Evolutionary conservation across 2,329 filamentous ascomycete species (phyloP).

Genomic region (Sporothrix mexicana): DNA sequence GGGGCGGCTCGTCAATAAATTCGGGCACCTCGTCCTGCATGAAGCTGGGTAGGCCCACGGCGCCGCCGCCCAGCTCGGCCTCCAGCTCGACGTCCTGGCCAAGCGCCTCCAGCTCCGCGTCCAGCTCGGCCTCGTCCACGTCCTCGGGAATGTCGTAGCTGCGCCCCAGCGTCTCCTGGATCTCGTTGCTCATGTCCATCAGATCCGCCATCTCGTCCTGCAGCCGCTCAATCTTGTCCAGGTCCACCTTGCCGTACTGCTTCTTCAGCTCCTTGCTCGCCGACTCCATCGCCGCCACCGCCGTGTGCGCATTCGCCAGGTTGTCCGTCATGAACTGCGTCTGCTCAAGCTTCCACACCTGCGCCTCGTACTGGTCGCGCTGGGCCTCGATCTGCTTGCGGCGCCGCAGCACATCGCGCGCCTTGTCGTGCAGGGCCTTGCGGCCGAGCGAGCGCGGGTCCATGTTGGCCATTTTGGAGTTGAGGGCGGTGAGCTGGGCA

Average conservation of each 20-base stretch:
- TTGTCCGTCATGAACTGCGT: constrained; percentile 99
- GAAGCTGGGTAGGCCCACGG: constrained; percentile 76
- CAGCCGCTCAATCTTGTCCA: constrained; percentile 96
- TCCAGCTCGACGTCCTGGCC: constrained; percentile 94
- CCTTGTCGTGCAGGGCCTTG: constrained; percentile 89
- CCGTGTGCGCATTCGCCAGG: constrained; percentile 97
- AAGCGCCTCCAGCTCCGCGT: constrained; percentile 93
- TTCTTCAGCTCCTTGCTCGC: constrained; percentile 91
- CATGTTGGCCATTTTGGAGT: constrained; percentile 87
- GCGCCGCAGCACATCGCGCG: constrained; percentile 89
- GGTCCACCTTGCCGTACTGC: constrained; percentile 96
- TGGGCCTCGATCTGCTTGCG: constrained; percentile 94
- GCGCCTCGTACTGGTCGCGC: constrained; percentile 89
- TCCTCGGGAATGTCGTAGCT: constrained; percentile 96
- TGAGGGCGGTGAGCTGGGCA: constrained; percentile 86
- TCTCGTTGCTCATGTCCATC: constrained; percentile 97
- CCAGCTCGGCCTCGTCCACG: constrained; percentile 93
- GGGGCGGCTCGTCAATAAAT: constrained; percentile 90
- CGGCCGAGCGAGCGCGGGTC: constrained; percentile 88
- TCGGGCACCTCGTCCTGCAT: constrained; percentile 88
- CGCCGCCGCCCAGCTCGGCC: constrained; percentile 61
- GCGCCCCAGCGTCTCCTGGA: constrained; percentile 89
- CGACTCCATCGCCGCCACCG: constrained; percentile 95
- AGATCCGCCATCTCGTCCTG: constrained; percentile 99
- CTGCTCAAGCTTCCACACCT: constrained; percentile 99